A percentile compares a stretch with the other conserved stretches of the same genome.
Evolutionary conservation across 1,284 basidiomycete species (phyloP).

Genomic region (Cutaneotrichosporon cavernicola): DNA sequence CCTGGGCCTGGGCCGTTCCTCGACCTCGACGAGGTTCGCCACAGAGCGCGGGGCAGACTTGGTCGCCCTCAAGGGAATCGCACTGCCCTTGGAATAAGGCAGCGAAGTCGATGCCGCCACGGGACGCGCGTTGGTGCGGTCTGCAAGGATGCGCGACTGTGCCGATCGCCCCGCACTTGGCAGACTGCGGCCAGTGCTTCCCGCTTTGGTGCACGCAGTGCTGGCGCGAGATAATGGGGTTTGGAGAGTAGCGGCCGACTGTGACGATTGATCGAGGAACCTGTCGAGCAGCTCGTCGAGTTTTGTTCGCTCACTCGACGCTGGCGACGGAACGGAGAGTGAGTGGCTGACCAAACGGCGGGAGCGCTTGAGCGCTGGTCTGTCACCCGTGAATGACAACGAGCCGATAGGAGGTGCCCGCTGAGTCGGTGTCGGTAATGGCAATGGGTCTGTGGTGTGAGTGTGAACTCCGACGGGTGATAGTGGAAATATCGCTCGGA

Average conservation of each 20-base stretch:
- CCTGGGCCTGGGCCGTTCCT: slow-evolving; percentile 11
- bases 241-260: background rate
- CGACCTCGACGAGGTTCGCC: background rate
- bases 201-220: background rate
- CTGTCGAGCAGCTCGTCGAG: slow-evolving; percentile 24
- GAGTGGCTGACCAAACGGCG: background rate
- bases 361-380: slow-evolving; percentile 12
- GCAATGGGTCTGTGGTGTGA: slow-evolving; percentile 13
- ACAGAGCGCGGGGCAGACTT: slow-evolving; percentile 9
- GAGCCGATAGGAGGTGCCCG: slow-evolving; percentile 12
- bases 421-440: slow-evolving; percentile 22
- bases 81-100: slow-evolving; percentile 4
- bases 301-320: slow-evolving; percentile 5
- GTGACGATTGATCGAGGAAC: slow-evolving; percentile 13
- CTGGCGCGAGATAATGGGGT: slow-evolving; percentile 1
- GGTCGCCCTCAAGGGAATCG: background rate
- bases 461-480: background rate
- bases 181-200: background rate
- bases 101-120: slow-evolving; percentile 12
- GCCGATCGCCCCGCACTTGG: background rate
- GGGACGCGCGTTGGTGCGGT: background rate
- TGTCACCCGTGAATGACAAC: background rate
- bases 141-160: slow-evolving; percentile 1
- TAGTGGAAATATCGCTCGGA: no score
- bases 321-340: background rate